Evolutionary conservation across 108 stramenopile species (phyloP).

Genomic region (Tribonema minus): DNA sequence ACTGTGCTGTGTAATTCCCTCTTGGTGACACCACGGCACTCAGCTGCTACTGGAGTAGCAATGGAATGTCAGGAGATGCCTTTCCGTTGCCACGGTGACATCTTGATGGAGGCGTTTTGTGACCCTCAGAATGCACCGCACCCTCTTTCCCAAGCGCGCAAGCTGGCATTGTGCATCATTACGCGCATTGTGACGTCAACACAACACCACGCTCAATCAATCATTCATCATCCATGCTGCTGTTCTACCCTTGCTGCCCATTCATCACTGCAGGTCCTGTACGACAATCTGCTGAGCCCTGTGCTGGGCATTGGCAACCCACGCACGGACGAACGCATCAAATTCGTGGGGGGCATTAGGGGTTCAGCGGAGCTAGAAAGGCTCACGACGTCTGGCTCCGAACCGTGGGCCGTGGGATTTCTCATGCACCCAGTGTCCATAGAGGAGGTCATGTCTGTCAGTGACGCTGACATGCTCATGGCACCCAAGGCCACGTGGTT

Average conservation of each 20-base stretch:
- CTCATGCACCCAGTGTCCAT: conserved; percentile 41
- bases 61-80: too few species aligned
- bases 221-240: too few species aligned
- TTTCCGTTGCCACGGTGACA: too few species aligned
- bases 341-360: conserved; percentile 42
- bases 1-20: too few species aligned
- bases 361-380: conserved; percentile 32
- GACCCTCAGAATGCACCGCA: too few species aligned
- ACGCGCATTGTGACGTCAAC: too few species aligned
- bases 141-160: too few species aligned
- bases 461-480: conserved; percentile 45
- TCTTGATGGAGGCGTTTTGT: too few species aligned
- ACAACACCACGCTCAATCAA: too few species aligned
- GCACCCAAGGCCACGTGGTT: conserved; percentile 54
- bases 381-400: not conserved
- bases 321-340: conserved; percentile 35
- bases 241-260: not conserved
- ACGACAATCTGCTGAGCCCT: conserved; percentile 37
- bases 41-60: too few species aligned
- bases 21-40: too few species aligned
- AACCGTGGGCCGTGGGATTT: conserved; percentile 38
- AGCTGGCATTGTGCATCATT: too few species aligned
- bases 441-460: conserved; percentile 45
- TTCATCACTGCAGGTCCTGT: conserved; percentile 25
- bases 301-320: conserved; percentile 41